Conservation (phyloP, 805 yeast genomes). For the Wickerhamomyces rabaulensis region DNA sequence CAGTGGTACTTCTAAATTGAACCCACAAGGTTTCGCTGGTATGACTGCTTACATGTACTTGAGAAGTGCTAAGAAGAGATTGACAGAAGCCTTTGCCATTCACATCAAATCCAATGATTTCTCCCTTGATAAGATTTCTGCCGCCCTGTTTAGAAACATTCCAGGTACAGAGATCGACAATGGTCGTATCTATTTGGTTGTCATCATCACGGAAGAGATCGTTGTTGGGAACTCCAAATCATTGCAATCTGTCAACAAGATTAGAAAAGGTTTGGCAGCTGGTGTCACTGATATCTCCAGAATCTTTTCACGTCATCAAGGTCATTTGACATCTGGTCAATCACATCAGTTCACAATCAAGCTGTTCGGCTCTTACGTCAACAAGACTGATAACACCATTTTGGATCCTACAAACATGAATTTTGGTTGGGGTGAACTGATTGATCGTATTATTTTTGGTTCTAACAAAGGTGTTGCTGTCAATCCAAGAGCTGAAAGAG, state of each 20-base stretch:
- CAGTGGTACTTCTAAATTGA: conserved; percentile 50
- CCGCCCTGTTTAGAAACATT: conserved; percentile 73
- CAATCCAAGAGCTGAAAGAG: conserved; percentile 72
- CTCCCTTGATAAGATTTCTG: conserved; percentile 63
- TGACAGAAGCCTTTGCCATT: conserved; percentile 78
- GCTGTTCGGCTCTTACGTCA: conserved; percentile 64
- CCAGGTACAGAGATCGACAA: conserved; percentile 61
- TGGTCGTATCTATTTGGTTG: conserved; percentile 70
- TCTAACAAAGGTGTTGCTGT: conserved; percentile 72
- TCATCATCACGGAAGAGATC: conserved; percentile 67
- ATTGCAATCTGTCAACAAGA: conserved; percentile 27
- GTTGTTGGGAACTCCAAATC: conserved; percentile 32
- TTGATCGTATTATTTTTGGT: conserved; percentile 73
- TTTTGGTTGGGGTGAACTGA: conserved; percentile 86
- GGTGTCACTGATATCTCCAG: conserved; percentile 85
- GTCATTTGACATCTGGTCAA: conserved; percentile 53
- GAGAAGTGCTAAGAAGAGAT: conserved; percentile 53
- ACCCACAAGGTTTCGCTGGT: conserved; percentile 65
- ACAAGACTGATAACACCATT: conserved; percentile 28
- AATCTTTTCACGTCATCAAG: conserved; percentile 61
- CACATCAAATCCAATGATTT: conserved; percentile 53
- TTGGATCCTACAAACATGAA: conserved; percentile 36
- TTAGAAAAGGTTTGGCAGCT: conserved; percentile 79
- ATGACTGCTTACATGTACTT: conserved; percentile 70
- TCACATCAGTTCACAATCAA: conserved; percentile 68